Conservation (phyloP, 352 stramenopile genomes). For the Phytophthora pluvialis region DNA sequence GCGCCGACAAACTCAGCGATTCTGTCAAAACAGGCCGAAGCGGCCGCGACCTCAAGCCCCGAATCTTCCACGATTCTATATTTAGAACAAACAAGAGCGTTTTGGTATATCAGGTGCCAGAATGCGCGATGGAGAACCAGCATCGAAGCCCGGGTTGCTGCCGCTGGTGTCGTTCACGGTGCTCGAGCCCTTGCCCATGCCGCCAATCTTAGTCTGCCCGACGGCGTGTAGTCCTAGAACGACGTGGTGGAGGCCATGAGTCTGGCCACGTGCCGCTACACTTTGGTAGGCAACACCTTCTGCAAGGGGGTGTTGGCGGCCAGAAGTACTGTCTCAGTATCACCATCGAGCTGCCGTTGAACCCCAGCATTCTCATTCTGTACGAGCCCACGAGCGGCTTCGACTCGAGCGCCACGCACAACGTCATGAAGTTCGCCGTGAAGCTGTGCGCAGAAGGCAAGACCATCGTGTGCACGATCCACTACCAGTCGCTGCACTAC, state of each 20-base stretch:
- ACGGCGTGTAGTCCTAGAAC: slow-evolving; percentile 27
- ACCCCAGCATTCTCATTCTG: slow-evolving; percentile 74
- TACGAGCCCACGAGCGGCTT: slow-evolving; percentile 73
- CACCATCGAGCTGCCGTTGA: slow-evolving; percentile 72
- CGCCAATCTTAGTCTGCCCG: slow-evolving; percentile 55
- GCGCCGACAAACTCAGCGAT: too few species aligned
- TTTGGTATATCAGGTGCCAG: too few species aligned
- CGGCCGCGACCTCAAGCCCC: too few species aligned
- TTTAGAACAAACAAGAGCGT: too few species aligned
- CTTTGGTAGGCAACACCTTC: slow-evolving; percentile 75
- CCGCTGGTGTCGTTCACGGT: slow-evolving; percentile 47
- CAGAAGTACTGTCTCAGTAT: slow-evolving; percentile 83
- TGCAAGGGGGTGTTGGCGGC: slow-evolving; percentile 72
- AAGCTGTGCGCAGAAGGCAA: slow-evolving; percentile 8
- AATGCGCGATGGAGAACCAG: too few species aligned
- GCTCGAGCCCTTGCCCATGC: slow-evolving; percentile 65
- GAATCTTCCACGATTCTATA: too few species aligned
- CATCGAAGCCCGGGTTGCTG: too few species aligned
- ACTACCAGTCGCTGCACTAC: not conserved
- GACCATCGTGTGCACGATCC: slow-evolving; percentile 14
- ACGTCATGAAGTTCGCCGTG: slow-evolving; percentile 20
- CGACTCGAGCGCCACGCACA: slow-evolving; percentile 26
- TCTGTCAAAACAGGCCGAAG: too few species aligned
- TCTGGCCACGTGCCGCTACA: too few species aligned
- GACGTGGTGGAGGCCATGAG: slow-evolving; percentile 57